These are phyloP conservation scores for Flaveria trinervia DNA, from an alignment of 129 eudicot species.

Conservation along the genomic window DNA sequence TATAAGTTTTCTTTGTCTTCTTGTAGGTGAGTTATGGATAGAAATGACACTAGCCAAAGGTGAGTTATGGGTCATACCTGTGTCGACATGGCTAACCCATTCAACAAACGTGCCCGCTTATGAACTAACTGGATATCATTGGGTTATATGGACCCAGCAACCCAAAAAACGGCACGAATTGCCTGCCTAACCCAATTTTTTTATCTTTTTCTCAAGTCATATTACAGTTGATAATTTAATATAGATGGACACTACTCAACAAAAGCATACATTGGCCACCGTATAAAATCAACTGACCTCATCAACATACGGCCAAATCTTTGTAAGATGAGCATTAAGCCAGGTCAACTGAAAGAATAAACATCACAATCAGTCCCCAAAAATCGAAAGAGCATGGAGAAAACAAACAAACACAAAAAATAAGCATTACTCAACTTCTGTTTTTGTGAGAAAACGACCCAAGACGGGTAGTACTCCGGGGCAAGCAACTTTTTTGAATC, in stretches of 20 bases:
- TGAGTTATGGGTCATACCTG: neutral
- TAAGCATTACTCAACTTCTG: conserved; percentile 63
- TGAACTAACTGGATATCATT: neutral
- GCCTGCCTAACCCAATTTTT: neutral
- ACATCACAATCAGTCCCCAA: conserved; percentile 37
- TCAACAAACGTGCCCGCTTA: neutral
- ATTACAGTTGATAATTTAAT: neutral
- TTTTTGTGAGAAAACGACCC: conserved; percentile 87
- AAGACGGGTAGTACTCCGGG: conserved; percentile 81
- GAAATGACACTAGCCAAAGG: neutral
- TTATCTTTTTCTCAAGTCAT: neutral
- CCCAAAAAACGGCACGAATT: neutral
- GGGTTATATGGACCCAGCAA: neutral
- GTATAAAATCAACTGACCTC: conserved; percentile 50
- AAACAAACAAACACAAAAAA: neutral
- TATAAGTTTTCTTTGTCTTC: neutral
- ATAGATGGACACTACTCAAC: conserved; percentile 6
- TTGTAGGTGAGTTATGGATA: neutral
- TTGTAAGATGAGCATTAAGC: conserved; percentile 78
- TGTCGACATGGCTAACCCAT: neutral
- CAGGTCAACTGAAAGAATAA: conserved; percentile 71
- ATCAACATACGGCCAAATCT: conserved; percentile 93
- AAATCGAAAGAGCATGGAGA: neutral
- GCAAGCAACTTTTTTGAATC: conserved; percentile 92
- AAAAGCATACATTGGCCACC: neutral